These are phyloP conservation scores for Linderniella brevidens DNA, from an alignment of 257 asterid species.

Conservation along the genomic window DNA sequence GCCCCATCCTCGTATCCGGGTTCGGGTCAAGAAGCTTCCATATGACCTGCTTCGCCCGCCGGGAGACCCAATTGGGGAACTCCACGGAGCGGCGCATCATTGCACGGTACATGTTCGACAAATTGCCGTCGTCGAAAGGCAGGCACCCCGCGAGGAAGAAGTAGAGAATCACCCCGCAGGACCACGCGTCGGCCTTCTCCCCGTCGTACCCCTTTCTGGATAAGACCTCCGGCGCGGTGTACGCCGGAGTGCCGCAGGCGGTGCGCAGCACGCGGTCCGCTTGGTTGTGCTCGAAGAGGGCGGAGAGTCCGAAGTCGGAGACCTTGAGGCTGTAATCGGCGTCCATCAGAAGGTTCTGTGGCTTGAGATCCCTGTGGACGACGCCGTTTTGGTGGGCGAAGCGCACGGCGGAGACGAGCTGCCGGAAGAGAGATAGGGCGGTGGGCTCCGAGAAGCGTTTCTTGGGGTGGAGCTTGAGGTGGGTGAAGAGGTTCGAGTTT, in stretches of 20 bases:
- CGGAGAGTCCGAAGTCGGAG: constrained; percentile 86
- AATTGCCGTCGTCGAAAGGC: constrained; percentile 60
- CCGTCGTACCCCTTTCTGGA: constrained; percentile 63
- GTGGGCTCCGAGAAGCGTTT: constrained; percentile 48
- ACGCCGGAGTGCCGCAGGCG: constrained; percentile 87
- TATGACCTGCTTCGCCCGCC: constrained; percentile 34
- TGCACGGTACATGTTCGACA: constrained; percentile 55
- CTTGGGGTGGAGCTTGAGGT: constrained; percentile 36
- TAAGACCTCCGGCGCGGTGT: constrained; percentile 83
- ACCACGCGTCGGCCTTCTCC: constrained; percentile 89
- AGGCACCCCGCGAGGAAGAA: constrained; percentile 45
- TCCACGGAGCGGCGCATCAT: constrained; percentile 36
- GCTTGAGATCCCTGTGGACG: constrained; percentile 85
- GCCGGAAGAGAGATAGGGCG: constrained; percentile 44
- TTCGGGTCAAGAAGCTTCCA: constrained; percentile 60
- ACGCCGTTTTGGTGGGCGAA: constrained; percentile 76
- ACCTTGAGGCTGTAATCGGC: constrained; percentile 36
- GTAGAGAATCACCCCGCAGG: constrained; percentile 64
- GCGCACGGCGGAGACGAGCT: constrained; percentile 52
- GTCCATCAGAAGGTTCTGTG: constrained; percentile 74
- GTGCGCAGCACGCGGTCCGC: constrained; percentile 48
- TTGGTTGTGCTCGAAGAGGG: constrained; percentile 52
- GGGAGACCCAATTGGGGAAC: constrained; percentile 58
- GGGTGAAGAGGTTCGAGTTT: constrained; percentile 64
- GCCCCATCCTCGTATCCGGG: constrained; percentile 39